A percentile compares a stretch with the other conserved stretches of the same genome.
Evolutionary conservation across 2,329 filamentous ascomycete genomes (phyloP).

Genomic region (Fusarium chaquense): DNA sequence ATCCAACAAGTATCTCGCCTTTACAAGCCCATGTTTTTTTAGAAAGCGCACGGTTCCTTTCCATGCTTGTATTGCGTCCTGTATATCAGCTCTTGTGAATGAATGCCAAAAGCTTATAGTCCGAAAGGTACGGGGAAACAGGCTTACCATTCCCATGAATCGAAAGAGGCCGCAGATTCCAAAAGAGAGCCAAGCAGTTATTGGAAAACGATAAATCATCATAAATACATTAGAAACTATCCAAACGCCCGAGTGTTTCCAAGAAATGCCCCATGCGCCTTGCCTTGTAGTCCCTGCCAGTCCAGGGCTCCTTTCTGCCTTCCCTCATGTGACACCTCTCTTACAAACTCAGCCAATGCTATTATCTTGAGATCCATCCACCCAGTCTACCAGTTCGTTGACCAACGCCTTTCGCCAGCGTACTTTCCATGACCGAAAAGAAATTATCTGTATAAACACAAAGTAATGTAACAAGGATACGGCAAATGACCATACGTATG

Average conservation of each 20-base stretch:
- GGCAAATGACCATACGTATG: neutral
- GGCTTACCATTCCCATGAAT: neutral
- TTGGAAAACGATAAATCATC: constrained; percentile 10
- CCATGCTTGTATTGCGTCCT: neutral
- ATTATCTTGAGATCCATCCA: neutral
- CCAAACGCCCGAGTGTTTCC: neutral
- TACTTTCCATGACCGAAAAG: neutral
- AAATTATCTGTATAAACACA: neutral
- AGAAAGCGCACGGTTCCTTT: neutral
- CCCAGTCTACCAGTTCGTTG: neutral
- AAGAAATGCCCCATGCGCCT: constrained; percentile 8
- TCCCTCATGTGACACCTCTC: neutral
- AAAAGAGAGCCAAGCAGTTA: neutral
- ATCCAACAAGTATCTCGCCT: constrained; percentile 1
- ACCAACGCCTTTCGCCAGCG: constrained; percentile 14
- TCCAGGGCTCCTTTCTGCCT: neutral
- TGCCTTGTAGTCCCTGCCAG: neutral
- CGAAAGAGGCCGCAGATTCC: neutral
- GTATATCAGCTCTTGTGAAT: constrained; percentile 1
- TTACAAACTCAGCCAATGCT: constrained; percentile 3
- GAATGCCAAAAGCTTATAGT: neutral
- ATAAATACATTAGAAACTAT: constrained; percentile 23
- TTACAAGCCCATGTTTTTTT: neutral
- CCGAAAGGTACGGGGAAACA: neutral
- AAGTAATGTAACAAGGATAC: neutral